Percentiles rank a stretch among this genome's conserved stretches.
phyloP scores from a whole-genome alignment of 257 asterid genomes.

The Haberlea rhodopensis region DNA sequence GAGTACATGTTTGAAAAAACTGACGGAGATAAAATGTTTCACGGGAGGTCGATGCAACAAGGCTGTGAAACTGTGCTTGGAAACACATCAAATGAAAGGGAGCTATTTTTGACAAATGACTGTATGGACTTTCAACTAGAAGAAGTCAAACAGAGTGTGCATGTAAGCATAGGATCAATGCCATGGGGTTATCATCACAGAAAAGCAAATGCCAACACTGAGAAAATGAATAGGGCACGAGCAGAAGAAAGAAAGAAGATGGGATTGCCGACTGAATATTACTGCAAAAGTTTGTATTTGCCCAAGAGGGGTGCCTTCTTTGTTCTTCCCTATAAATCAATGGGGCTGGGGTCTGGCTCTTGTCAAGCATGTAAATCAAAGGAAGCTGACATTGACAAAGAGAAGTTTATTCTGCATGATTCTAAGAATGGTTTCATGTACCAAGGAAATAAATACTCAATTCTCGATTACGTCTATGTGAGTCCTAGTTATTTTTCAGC shows the following conservation, averaged over 20 bases:
- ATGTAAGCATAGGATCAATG: slow-evolving; percentile 48
- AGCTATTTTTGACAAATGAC: slow-evolving; percentile 71
- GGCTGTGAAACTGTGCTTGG: slow-evolving; percentile 86
- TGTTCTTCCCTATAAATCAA: slow-evolving; percentile 44
- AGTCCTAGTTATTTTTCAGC: slow-evolving; percentile 57
- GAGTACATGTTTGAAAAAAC: slow-evolving; percentile 83
- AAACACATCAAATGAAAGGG: slow-evolving; percentile 83
- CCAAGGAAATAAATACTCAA: slow-evolving; percentile 54
- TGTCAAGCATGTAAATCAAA: slow-evolving; percentile 64
- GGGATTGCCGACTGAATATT: slow-evolving; percentile 67
- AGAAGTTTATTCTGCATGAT: slow-evolving; percentile 43
- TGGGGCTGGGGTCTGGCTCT: slow-evolving; percentile 82
- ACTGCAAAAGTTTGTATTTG: slow-evolving; percentile 80
- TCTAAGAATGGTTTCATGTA: slow-evolving; percentile 51
- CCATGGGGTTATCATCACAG: slow-evolving; percentile 94
- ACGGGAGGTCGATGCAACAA: slow-evolving; percentile 73
- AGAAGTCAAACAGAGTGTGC: slow-evolving; percentile 46
- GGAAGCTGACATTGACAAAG: slow-evolving; percentile 40
- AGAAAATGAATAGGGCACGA: slow-evolving; percentile 51
- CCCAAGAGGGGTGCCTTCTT: slow-evolving; percentile 93
- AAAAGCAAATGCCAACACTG: slow-evolving; percentile 57
- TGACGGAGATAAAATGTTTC: slow-evolving; percentile 73
- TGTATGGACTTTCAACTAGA: slow-evolving; percentile 67
- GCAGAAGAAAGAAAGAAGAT: slow-evolving; percentile 83
- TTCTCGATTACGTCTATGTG: slow-evolving; percentile 70